Conservation (phyloP, 2,329 filamentous ascomycete species). For the Colletotrichum lentis region DNA sequence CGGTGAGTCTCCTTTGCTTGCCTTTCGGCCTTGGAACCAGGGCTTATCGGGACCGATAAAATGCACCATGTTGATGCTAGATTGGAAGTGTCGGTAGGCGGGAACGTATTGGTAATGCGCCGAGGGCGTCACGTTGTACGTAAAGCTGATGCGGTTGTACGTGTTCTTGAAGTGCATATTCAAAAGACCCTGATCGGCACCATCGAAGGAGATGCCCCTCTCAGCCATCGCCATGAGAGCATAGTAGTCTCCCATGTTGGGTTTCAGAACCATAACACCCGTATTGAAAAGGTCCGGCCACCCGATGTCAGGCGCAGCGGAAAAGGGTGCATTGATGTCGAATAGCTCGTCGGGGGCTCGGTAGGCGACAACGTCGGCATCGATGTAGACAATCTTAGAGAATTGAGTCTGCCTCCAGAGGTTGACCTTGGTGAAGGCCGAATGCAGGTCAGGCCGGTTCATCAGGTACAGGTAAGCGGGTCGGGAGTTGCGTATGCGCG, state of each 20-base stretch:
- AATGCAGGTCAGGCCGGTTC: constrained; percentile 88
- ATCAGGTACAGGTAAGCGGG: constrained; percentile 89
- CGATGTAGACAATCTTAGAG: constrained; percentile 90
- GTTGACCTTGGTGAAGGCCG: constrained; percentile 95
- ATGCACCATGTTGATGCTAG: constrained; percentile 87
- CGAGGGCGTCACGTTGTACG: constrained; percentile 96
- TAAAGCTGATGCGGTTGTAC: constrained; percentile 90
- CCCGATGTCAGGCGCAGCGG: constrained; percentile 89
- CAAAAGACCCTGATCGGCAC: constrained; percentile 92
- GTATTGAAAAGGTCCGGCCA: constrained; percentile 99
- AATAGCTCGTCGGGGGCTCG: constrained; percentile 94
- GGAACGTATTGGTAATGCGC: constrained; percentile 98
- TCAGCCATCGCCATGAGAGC: constrained; percentile 84
- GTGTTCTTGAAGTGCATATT: constrained; percentile 91
- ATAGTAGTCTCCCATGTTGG: constrained; percentile 87
- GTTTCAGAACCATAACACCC: constrained; percentile 92
- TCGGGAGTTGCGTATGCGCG: constrained; percentile 77
- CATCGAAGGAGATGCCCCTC: constrained; percentile 91
- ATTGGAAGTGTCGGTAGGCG: constrained; percentile 91
- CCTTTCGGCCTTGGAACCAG: constrained; percentile 74
- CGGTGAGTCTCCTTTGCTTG: constrained; percentile 63
- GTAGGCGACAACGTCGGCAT: constrained; percentile 91
- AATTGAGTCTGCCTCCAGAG: constrained; percentile 93
- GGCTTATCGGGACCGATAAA: constrained; percentile 94
- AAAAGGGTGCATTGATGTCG: constrained; percentile 65